These are phyloP conservation scores for Inga oerstediana DNA, from an alignment of 306 rosid species.

Conservation along the genomic window DNA sequence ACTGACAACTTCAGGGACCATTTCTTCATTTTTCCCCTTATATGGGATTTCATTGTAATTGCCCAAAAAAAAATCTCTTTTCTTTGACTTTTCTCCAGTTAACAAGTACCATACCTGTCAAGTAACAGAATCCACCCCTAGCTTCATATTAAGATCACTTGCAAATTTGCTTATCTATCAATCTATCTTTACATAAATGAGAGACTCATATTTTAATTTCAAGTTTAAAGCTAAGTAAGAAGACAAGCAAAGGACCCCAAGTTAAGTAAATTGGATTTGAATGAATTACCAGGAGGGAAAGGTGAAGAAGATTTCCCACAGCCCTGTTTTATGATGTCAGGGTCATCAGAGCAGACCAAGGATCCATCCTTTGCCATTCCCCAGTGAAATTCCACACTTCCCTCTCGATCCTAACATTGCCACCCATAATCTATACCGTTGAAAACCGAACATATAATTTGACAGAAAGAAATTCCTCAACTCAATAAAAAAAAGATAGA, in stretches of 20 bases:
- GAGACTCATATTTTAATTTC: background rate
- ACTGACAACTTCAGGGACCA: too few species aligned
- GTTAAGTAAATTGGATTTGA: background rate
- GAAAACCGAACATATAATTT: background rate
- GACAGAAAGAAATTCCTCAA: background rate
- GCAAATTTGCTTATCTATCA: background rate
- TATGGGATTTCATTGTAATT: too few species aligned
- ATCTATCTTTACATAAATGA: too few species aligned
- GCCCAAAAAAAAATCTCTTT: too few species aligned
- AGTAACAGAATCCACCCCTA: too few species aligned
- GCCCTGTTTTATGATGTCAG: constrained; percentile 42
- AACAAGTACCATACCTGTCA: too few species aligned
- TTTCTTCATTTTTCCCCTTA: too few species aligned
- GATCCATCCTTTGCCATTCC: constrained; percentile 66
- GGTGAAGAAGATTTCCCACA: constrained; percentile 57
- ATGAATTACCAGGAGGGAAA: constrained; percentile 56
- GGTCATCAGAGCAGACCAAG: constrained; percentile 54
- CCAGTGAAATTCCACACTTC: constrained; percentile 50
- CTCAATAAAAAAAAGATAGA: background rate
- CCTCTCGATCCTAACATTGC: constrained; percentile 58
- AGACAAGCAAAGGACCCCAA: background rate
- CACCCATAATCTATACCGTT: background rate
- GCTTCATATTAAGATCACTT: background rate
- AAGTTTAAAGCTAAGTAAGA: background rate
- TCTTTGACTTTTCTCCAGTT: too few species aligned